Conservation (phyloP, 768 basidiomycete species). For the Auriscalpium microsporum region DNA sequence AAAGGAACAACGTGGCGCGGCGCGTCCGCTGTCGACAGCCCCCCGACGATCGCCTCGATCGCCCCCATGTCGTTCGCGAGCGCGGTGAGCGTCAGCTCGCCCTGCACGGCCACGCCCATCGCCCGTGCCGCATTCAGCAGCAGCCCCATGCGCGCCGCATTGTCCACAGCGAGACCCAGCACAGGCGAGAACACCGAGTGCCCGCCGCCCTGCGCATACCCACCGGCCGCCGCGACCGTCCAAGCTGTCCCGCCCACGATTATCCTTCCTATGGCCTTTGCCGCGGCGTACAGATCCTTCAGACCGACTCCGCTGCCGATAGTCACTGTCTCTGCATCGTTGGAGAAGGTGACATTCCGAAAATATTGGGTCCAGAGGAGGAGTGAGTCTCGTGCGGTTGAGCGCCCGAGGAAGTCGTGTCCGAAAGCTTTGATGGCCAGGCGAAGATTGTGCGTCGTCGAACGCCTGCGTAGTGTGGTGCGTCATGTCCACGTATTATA, state of each 20-base stretch:
- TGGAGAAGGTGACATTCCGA: conserved; percentile 25
- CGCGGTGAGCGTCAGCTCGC: not conserved
- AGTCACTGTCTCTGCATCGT: conserved; percentile 19
- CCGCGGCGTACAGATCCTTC: conserved; percentile 8
- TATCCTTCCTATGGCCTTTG: conserved; percentile 13
- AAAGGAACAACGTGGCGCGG: conserved; percentile 4
- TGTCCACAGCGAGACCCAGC: conserved; percentile 20
- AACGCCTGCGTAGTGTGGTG: conserved; percentile 21
- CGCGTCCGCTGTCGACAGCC: conserved; percentile 1
- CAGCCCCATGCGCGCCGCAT: conserved; percentile 5
- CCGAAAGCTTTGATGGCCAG: conserved; percentile 26
- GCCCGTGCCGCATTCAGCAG: not conserved
- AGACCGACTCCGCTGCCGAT: conserved; percentile 18
- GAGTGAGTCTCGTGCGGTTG: conserved; percentile 31
- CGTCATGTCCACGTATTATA: not conserved
- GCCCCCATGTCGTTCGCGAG: not conserved
- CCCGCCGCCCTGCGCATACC: conserved; percentile 19
- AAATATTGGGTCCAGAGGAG: conserved; percentile 35
- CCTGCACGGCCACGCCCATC: not conserved
- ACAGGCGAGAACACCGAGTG: conserved; percentile 17
- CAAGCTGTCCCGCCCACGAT: conserved; percentile 17
- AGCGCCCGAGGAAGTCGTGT: conserved; percentile 38
- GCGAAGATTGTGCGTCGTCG: conserved; percentile 21
- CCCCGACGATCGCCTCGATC: conserved; percentile 9
- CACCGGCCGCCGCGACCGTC: conserved; percentile 16